phyloP scores from a whole-genome alignment of 164 flowering plant genomes.

The Magnolia officinalis region DNA sequence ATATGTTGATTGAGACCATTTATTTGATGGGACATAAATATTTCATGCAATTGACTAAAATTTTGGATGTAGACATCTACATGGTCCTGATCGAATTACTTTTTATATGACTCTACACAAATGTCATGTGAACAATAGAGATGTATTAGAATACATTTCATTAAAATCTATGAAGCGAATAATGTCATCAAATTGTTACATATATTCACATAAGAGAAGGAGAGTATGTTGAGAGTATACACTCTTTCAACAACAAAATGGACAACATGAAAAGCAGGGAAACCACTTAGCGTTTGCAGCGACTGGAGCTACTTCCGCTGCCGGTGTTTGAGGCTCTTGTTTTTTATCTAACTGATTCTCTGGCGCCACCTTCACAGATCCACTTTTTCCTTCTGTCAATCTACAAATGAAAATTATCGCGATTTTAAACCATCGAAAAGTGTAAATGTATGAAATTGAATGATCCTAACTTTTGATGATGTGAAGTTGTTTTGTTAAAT shows the following conservation, averaged over 20 bases:
- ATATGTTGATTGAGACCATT: not conserved
- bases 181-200: not conserved
- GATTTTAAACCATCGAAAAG: not conserved
- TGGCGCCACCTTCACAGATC: slow-evolving; percentile 15
- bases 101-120: not conserved
- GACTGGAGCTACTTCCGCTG: not conserved
- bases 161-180: not conserved
- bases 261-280: slow-evolving; percentile 44
- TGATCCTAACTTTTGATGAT: not conserved
- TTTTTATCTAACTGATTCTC: not conserved
- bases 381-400: slow-evolving; percentile 33
- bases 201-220: not conserved
- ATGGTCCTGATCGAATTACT: not conserved
- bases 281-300: slow-evolving; percentile 27
- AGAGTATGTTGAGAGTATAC: slow-evolving; percentile 1
- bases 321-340: slow-evolving; percentile 3
- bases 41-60: not conserved
- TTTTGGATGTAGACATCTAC: not conserved
- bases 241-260: slow-evolving; percentile 28
- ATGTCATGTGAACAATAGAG: not conserved
- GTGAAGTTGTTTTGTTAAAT: not conserved
- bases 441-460: not conserved
- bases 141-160: not conserved
- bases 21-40: not conserved
- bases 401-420: slow-evolving; percentile 13